A percentile compares a stretch with the other conserved stretches of the same genome.
Evolutionary conservation across 2,329 filamentous ascomycete species (phyloP).

Genomic region (Venturiaceae sp.): DNA sequence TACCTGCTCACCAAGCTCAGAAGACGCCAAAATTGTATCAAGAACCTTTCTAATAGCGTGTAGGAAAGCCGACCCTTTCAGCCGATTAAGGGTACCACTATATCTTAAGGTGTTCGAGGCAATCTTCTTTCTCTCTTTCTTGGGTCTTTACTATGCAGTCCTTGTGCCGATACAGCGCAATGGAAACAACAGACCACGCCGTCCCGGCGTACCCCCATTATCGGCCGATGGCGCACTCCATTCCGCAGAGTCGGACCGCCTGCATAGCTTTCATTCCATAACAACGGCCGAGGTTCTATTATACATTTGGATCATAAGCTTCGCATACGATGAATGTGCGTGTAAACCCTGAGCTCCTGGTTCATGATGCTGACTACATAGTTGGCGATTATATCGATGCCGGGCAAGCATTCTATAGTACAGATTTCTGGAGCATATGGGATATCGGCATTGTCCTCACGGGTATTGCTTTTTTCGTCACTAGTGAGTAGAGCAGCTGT

Average conservation of each 20-base stretch:
- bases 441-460: slow-evolving; percentile 56
- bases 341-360: not conserved
- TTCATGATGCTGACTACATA: slow-evolving; percentile 32
- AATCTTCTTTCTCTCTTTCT: slow-evolving; percentile 66
- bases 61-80: slow-evolving; percentile 60
- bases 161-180: slow-evolving; percentile 47
- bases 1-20: no score
- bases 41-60: not conserved
- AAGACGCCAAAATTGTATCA: no score
- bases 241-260: not conserved
- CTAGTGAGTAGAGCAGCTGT: slow-evolving; percentile 46
- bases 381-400: slow-evolving; percentile 58
- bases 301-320: slow-evolving; percentile 79
- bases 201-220: slow-evolving; percentile 3
- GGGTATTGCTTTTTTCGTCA: slow-evolving; percentile 58
- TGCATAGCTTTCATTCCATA: slow-evolving; percentile 53
- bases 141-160: slow-evolving; percentile 79
- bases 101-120: slow-evolving; percentile 82
- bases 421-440: slow-evolving; percentile 72
- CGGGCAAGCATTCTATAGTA: slow-evolving; percentile 74
- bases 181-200: not conserved
- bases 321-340: slow-evolving; percentile 66
- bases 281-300: slow-evolving; percentile 62
- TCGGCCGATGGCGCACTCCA: not conserved
- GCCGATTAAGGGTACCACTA: slow-evolving; percentile 66